A percentile compares a stretch with the other conserved stretches of the same genome.
Evolutionary conservation across 257 asterid genomes (phyloP).

Genomic region (Mitragyna speciosa): DNA sequence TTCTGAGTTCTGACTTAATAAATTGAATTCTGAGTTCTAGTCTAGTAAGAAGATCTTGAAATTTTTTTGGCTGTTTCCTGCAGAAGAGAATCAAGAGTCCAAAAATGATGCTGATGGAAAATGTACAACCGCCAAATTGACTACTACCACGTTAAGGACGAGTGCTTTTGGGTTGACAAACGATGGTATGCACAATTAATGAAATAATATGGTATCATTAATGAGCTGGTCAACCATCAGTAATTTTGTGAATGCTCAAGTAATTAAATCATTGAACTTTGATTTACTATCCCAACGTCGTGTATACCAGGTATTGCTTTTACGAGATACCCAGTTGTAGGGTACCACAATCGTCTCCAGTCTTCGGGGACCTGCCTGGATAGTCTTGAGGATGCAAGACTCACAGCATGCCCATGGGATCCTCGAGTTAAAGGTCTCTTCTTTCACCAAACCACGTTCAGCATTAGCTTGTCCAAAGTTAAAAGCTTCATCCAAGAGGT

Average conservation of each 20-base stretch:
- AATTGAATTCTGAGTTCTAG: no score
- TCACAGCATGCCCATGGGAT: slow-evolving; percentile 64
- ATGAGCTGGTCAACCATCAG: no score
- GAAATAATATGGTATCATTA: no score
- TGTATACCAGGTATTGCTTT: slow-evolving; percentile 32
- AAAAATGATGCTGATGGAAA: slow-evolving; percentile 17
- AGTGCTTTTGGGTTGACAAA: slow-evolving; percentile 16
- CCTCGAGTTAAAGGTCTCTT: slow-evolving; percentile 50
- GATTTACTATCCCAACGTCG: no score
- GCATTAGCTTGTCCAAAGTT: slow-evolving; percentile 43
- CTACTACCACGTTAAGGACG: neutral
- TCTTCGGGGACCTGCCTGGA: slow-evolving; percentile 63
- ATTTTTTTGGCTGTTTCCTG: neutral
- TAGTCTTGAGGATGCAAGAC: slow-evolving; percentile 32
- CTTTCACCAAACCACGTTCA: slow-evolving; percentile 58
- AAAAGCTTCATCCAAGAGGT: slow-evolving; percentile 51
- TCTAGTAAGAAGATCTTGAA: no score
- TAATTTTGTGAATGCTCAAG: no score
- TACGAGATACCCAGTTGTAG: slow-evolving; percentile 50
- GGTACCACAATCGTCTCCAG: slow-evolving; percentile 55
- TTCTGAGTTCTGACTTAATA: no score
- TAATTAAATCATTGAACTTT: no score
- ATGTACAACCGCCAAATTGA: slow-evolving; percentile 15
- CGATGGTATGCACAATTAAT: neutral
- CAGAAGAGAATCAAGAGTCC: slow-evolving; percentile 27